Base-by-base conservation (phyloP, 2,329 filamentous ascomycete genomes). In the Cytospora chrysosperma region DNA sequence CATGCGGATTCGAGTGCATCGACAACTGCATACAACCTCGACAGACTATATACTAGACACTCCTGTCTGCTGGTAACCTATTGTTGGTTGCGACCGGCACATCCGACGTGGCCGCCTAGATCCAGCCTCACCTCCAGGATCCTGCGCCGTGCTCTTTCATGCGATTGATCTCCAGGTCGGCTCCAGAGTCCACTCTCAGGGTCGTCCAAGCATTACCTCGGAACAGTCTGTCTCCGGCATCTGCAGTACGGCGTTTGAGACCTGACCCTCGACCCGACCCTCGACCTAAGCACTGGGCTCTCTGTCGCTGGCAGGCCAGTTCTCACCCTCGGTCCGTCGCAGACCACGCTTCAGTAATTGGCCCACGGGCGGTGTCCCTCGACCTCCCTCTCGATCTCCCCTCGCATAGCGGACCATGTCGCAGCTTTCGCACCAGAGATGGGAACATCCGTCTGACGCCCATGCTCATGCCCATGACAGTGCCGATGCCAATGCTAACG, bases 321-420 rank as follows among this genome's bases (percentile, higher is more conserved):
- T 51, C n/a, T n/a, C 58, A 49, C 51, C 24, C 51, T 52, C 43
- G 51, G 27, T 61, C 55, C 40, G 59, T 61, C 59, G 37, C 59
- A 53, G 53, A 52, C 32, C 51, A 50, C 51, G 54, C 59, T 55
- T 30, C 51, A 52, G 51, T 34, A 55, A 55, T 56, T 55, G 59
- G 59, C 51, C 59, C 51, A 61, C 59, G 59, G 40, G 28, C 51
- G 56, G 34, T 55, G 4, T n/a, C 61, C 61, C 40, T 57, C 62
- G 58, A 49, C 50, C 53, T 37, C 30, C 54, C 52, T 51, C 37
- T 40, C 40, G 51, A 43, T n/a, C 49, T 40, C 56, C 47, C 52
- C 40, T 63, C 70, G 75, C 75, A 77, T 77, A 75, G 77, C 73
- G 74, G 74, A 80, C 76, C 77, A 82, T 83, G 81, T 81, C 81